Percentiles rank a stretch among this genome's conserved stretches.
Conservation (phyloP, 2,329 filamentous ascomycete species). For the Colletotrichum tofieldiae region DNA sequence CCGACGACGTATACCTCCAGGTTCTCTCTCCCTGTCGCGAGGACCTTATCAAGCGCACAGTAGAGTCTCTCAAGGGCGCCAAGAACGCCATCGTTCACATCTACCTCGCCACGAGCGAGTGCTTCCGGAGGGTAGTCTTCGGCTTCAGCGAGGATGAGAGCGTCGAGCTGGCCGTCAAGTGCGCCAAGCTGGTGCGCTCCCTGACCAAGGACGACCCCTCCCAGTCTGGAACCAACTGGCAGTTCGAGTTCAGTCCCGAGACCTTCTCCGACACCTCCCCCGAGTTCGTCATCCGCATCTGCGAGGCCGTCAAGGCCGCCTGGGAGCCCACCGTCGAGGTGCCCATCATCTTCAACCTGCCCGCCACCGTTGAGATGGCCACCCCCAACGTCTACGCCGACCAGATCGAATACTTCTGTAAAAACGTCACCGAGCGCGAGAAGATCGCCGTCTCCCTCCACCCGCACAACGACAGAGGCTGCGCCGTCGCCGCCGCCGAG, state of each 20-base stretch:
- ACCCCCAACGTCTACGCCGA: conserved; percentile 98
- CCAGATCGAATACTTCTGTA: conserved; percentile 96
- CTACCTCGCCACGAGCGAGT: conserved; percentile 96
- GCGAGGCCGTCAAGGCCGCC: conserved; percentile 92
- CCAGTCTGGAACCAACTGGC: conserved; percentile 75
- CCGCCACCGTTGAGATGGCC: conserved; percentile 94
- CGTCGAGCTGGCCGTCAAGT: conserved; percentile 86
- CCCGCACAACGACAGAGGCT: conserved; percentile 95
- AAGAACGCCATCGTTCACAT: conserved; percentile 97
- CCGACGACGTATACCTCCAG: conserved; percentile 92
- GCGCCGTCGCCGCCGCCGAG: conserved; percentile 90
- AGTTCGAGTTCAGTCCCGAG: conserved; percentile 88
- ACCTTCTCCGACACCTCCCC: conserved; percentile 92
- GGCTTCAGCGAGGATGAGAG: conserved; percentile 87
- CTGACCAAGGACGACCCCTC: conserved; percentile 86
- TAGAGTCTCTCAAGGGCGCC: conserved; percentile 88
- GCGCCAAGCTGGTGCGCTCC: conserved; percentile 87
- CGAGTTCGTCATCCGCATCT: conserved; percentile 87
- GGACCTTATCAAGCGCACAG: conserved; percentile 90
- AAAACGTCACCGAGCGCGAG: conserved; percentile 85
- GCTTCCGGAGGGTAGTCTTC: conserved; percentile 94
- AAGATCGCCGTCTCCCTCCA: conserved; percentile 93
- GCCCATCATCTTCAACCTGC: conserved; percentile 96
- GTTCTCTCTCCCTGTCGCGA: conserved; percentile 93
- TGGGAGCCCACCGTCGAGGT: conserved; percentile 79